phyloP scores from a whole-genome alignment of 2,329 filamentous ascomycete species.

The Cladophialophora exuberans region DNA sequence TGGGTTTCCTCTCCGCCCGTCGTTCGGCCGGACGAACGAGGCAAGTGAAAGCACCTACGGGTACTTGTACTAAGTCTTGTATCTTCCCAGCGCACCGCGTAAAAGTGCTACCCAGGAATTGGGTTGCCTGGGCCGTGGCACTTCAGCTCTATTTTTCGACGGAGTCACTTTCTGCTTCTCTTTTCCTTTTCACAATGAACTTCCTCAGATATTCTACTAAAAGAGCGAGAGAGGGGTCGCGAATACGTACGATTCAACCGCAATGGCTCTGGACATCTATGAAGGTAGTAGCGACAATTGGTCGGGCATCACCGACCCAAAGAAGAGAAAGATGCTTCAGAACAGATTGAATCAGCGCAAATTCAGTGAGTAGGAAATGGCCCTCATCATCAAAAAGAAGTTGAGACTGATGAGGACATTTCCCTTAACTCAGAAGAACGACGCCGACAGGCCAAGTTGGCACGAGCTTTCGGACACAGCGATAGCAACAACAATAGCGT shows the following conservation, averaged over 20 bases:
- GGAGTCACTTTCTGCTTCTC: too few relatives aligned
- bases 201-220: too few relatives aligned
- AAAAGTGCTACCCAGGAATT: too few relatives aligned
- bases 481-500: background rate
- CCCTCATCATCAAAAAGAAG: too few relatives aligned
- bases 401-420: background rate
- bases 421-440: background rate
- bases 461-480: background rate
- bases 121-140: too few relatives aligned
- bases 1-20: background rate
- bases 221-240: too few relatives aligned
- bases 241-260: background rate
- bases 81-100: too few relatives aligned
- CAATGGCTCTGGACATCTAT: background rate
- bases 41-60: too few relatives aligned
- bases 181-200: too few relatives aligned
- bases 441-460: background rate
- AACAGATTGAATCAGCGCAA: conserved; percentile 8
- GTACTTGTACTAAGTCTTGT: too few relatives aligned
- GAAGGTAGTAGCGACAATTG: background rate
- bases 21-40: conserved; percentile 2
- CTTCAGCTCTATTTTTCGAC: too few relatives aligned
- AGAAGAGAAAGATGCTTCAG: conserved; percentile 2
- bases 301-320: background rate
- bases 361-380: conserved; percentile 9